Evolutionary conservation across 108 stramenopile species (phyloP), one percentile per base, ranked within the genome.

Genomic region (Hondaea fermentalgiana): DNA sequence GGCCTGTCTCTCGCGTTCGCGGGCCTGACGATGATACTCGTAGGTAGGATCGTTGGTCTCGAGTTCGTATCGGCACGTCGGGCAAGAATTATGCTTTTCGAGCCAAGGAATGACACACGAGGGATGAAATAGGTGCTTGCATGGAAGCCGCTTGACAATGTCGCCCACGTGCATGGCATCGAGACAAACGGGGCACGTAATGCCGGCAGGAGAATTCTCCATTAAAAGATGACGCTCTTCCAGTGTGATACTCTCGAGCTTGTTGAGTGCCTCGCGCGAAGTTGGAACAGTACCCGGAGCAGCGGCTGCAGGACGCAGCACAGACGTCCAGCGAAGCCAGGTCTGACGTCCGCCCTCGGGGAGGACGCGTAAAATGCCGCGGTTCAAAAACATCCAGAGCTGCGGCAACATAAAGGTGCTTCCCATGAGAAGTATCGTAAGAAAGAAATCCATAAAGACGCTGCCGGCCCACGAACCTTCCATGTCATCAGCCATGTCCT

Each of bases 1-100:
- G 59, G 42, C 55, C 91, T 72, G 57, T 45, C 90, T 55, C 92
- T 17, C 47, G 60, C 72, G 29, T 58, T 60, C 72, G 89, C 45
- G 45, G 89, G 58, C 72, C 29, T 45, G 47, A 8, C 72, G 44
- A 10, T 45, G 47, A 16, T 25, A 83, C 88, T 93, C 92, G 88
- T 90, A 93, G n/a, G 17, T 43, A 4, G 60, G 14, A 76, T 93
- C 92, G 43, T 91, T 91, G 45, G 92, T 91, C 60, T 90, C 88
- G 58, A 92, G 91, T 88, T 93, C 92, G 76, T 92, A 93, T 4
- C 92, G 91, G 58, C 92, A 93, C 29, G 72, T 91, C 49, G 92
- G 92, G 88, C 92, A 93, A 5, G 92, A 92, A 91, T 92, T 91
- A 58, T 91, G 92, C 21, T 69, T n/a, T 58, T 88, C 58, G 72